These are phyloP conservation scores for Phaseolus lunatus DNA, from an alignment of 306 rosid genomes.

Conservation along the genomic window DNA sequence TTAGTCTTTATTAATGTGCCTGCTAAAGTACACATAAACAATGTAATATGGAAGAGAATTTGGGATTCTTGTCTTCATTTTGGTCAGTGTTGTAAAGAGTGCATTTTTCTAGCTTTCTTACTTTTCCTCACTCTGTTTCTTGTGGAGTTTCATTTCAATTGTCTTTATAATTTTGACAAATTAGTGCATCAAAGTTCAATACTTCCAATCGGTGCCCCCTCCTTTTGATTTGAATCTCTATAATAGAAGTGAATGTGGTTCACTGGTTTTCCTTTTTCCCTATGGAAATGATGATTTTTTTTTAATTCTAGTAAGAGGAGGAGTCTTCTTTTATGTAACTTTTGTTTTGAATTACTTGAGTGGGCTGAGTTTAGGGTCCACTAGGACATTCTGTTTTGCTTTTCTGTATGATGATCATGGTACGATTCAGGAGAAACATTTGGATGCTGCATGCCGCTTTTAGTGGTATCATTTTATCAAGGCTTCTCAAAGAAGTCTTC, in stretches of 20 bases:
- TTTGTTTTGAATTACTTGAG: constrained; percentile 11
- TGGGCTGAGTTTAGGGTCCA: constrained; percentile 1
- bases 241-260: background rate
- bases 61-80: constrained; percentile 41
- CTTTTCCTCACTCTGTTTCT: background rate
- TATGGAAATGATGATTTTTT: constrained; percentile 6
- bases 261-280: background rate
- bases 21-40: constrained; percentile 30
- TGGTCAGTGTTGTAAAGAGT: constrained; percentile 40
- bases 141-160: background rate
- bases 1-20: constrained; percentile 28
- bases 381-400: background rate
- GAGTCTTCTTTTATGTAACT: constrained; percentile 8
- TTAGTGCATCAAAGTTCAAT: constrained; percentile 27
- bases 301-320: background rate
- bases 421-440: constrained; percentile 20
- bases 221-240: background rate
- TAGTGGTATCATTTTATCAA: constrained; percentile 23
- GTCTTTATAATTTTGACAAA: background rate
- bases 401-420: constrained; percentile 26
- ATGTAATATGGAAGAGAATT: constrained; percentile 48
- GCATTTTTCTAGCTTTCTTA: constrained; percentile 34
- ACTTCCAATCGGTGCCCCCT: background rate
- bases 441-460: constrained; percentile 8
- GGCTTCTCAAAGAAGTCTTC: constrained; percentile 28